A percentile compares a stretch with the other conserved stretches of the same genome.
Conservation (phyloP, 768 basidiomycete genomes). For the Mycena indigotica region DNA sequence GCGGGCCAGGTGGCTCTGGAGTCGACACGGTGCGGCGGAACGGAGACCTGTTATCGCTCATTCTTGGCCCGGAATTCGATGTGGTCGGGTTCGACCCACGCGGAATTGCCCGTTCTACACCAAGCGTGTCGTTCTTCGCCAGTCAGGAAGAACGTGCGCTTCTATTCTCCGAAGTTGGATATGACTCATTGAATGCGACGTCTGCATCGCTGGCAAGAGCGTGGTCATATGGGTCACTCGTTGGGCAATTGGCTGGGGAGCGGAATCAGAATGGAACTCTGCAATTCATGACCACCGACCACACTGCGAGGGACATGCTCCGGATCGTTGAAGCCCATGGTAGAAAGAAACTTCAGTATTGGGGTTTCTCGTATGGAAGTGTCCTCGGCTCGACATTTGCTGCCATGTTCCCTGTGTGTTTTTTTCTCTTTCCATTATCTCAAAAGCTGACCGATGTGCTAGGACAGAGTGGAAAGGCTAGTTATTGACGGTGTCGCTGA, state of each 20-base stretch:
- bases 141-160: neutral
- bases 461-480: conserved; percentile 12
- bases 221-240: neutral
- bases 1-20: conserved; percentile 25
- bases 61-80: conserved; percentile 25
- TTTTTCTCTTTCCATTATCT: neutral
- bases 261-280: conserved; percentile 27
- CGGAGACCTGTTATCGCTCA: conserved; percentile 2
- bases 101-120: conserved; percentile 16
- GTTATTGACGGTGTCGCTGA: conserved; percentile 9
- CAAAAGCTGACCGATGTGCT: neutral
- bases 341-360: conserved; percentile 36
- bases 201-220: neutral
- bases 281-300: conserved; percentile 37
- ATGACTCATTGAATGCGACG: conserved; percentile 1
- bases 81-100: conserved; percentile 27
- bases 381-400: neutral
- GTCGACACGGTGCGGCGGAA: conserved; percentile 6
- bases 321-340: conserved; percentile 36
- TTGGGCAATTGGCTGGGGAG: conserved; percentile 6
- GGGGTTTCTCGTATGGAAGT: conserved; percentile 25
- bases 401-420: neutral
- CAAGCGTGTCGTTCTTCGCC: conserved; percentile 1
- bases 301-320: conserved; percentile 41
- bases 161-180: neutral